Evolutionary conservation across 1,284 basidiomycete species (phyloP), one percentile per base, ranked within the genome.

Genomic region (Ceratobasidium sp.): DNA sequence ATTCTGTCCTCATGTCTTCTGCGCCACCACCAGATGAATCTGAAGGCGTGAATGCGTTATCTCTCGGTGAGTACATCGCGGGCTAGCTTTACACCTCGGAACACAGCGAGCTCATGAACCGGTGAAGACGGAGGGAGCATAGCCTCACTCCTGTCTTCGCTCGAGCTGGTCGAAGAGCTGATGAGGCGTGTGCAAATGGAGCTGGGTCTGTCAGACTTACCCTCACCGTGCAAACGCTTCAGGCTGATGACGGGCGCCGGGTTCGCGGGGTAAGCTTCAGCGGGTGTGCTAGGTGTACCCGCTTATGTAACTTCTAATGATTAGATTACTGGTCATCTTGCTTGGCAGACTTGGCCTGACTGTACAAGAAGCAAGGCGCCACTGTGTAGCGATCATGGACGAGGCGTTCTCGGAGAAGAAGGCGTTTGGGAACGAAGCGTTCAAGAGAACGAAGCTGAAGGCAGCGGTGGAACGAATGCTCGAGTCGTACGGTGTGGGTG

Each of bases 351-450:
- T 66, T 38, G 33, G 33, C 33, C 33, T 33, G 26, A 10, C 10
- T 7, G 38, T 65, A 2, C 23, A 65, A 6, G 62, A 42, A 5
- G 44, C 62, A 13, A 65, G 23, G 15, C 15, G n/a, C 12, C 62
- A 44, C 40, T 65, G 44, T 13, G 15, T 44, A 17, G n/a, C 38
- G 38, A 42, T 65, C 13, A 65, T 65, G 62, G 28, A 46, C 28
- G 50, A 54, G 20, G 52, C 20, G 28, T 69, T 69, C 50, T 54
- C 50, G 6, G 50, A 52, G 68, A 70, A 44, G 23, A 70, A 70
- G 40, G 20, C n/a, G 23, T 42, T 57, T 10, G 15, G 10, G 12
- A 56, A 44, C 17, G 20, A 20, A 6, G 20, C 23, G 38, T 70
- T 70, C 52, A 70, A 56, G 15, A 54, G 52, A 26, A 70, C 52